Conservation (phyloP, 2,329 filamentous ascomycete species). For the Fusarium sp. region DNA sequence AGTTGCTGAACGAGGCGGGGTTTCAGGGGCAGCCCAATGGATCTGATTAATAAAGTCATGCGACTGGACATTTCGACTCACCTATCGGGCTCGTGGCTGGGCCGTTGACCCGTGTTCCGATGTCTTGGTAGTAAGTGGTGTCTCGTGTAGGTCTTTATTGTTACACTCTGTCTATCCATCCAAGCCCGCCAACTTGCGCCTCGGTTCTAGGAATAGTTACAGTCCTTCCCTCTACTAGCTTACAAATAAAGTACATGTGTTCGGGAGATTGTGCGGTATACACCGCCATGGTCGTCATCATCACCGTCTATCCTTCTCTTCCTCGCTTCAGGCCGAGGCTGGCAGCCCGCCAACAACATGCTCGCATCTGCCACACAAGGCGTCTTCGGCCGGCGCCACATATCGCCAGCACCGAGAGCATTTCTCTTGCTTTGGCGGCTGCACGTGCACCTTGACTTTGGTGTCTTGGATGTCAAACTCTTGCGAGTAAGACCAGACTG, state of each 20-base stretch:
- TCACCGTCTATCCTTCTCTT: constrained; percentile 7
- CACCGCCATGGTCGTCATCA: constrained; percentile 13
- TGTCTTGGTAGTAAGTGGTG: not conserved
- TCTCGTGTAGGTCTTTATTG: not conserved
- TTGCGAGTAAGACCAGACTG: constrained; percentile 57
- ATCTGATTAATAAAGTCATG: constrained; percentile 29
- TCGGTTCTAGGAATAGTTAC: constrained; percentile 2
- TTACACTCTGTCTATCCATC: constrained; percentile 13
- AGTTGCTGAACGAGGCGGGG: constrained; percentile 26
- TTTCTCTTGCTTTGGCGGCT: constrained; percentile 71
- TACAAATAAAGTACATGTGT: constrained; percentile 33
- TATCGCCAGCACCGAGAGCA: constrained; percentile 93
- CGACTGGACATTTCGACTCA: constrained; percentile 25
- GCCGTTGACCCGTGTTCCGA: not conserved
- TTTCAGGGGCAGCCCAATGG: constrained; percentile 29
- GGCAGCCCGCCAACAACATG: constrained; percentile 63
- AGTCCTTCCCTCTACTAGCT: constrained; percentile 9
- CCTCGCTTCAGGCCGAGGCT: constrained; percentile 15
- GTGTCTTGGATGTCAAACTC: constrained; percentile 56
- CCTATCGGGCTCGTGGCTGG: constrained; percentile 9
- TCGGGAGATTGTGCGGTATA: constrained; percentile 28
- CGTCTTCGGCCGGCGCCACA: constrained; percentile 73
- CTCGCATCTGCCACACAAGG: constrained; percentile 80
- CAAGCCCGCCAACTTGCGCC: not conserved
- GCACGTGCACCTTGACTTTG: constrained; percentile 56